Conservation (phyloP, 495 filamentous ascomycete species). For the Tuber indicum region DNA sequence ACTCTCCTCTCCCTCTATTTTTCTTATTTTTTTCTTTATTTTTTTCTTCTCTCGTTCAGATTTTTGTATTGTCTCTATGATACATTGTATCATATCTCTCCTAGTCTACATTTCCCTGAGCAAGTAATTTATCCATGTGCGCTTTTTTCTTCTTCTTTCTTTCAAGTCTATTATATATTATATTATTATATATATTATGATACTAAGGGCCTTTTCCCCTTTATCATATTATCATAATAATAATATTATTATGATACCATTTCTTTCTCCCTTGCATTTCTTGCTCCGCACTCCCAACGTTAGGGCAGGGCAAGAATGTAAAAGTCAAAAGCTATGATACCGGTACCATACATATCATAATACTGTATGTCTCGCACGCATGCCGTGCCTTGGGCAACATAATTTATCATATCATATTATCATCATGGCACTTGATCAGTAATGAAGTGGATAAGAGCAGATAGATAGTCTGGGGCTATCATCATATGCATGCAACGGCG, state of each 20-base stretch:
- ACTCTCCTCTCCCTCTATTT: neutral
- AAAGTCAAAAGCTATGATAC: neutral
- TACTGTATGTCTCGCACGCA: neutral
- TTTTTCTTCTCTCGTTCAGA: neutral
- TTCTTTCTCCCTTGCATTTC: neutral
- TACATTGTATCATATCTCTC: conserved; percentile 24
- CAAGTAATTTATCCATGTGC: conserved; percentile 1
- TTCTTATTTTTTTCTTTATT: neutral
- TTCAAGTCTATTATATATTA: neutral
- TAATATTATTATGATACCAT: too few relatives aligned
- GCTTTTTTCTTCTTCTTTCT: neutral
- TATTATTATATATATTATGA: too few relatives aligned
- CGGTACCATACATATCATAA: too few relatives aligned
- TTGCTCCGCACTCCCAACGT: neutral
- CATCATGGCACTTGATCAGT: neutral
- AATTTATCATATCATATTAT: too few relatives aligned
- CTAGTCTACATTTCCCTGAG: neutral
- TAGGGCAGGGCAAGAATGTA: neutral
- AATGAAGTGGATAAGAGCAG: neutral
- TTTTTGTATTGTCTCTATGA: neutral
- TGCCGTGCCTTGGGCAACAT: neutral
- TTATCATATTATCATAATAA: too few relatives aligned
- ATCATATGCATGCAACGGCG: neutral
- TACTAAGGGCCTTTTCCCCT: neutral
- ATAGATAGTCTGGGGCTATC: neutral